Conservation (phyloP, 1,139 yeast species). For the Magnusiomyces tetraspermus region DNA sequence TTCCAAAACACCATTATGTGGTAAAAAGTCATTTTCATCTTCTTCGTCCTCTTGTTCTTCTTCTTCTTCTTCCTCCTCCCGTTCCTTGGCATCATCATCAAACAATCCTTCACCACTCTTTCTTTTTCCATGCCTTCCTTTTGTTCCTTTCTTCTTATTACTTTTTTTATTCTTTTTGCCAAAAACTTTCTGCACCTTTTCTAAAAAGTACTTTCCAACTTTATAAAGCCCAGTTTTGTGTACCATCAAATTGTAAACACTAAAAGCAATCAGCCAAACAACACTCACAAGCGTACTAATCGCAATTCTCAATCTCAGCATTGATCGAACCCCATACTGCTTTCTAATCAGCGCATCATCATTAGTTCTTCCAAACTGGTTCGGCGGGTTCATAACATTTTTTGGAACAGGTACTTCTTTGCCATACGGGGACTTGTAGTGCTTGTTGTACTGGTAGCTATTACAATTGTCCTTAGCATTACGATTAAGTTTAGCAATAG, state of each 20-base stretch:
- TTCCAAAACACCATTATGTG: background rate
- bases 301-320: background rate
- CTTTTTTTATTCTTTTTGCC: too few relatives aligned
- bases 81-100: too few relatives aligned
- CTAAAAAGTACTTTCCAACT: background rate
- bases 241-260: background rate
- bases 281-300: background rate
- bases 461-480: background rate
- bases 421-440: conserved; percentile 7
- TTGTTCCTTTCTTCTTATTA: too few relatives aligned
- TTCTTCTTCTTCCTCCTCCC: too few relatives aligned
- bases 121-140: too few relatives aligned
- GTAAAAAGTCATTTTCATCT: background rate
- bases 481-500: background rate
- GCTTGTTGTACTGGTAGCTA: too few relatives aligned
- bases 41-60: background rate
- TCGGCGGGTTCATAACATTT: conserved; percentile 3
- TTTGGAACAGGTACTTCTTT: conserved; percentile 11
- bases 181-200: too few relatives aligned
- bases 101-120: too few relatives aligned
- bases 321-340: background rate
- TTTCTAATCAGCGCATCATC: background rate
- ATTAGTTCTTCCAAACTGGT: background rate
- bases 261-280: background rate
- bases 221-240: background rate